Percentiles rank a stretch among this genome's conserved stretches.
Conservation (phyloP, 2,329 filamentous ascomycete genomes). For the Neoascochyta sp. region DNA sequence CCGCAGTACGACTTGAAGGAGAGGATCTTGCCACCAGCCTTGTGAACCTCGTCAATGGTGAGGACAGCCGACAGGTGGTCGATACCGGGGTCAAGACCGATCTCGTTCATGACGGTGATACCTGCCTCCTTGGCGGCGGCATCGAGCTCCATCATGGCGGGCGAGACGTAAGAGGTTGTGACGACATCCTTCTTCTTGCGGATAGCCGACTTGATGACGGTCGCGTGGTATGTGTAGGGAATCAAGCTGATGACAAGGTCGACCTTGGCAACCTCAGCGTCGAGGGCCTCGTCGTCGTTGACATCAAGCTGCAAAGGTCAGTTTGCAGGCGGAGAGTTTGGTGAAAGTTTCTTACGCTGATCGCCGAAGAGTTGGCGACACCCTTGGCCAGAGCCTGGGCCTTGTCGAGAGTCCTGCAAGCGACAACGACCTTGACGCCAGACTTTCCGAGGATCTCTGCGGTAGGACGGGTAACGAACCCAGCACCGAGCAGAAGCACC, state of each 20-base stretch:
- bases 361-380: constrained; percentile 68
- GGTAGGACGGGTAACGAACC: constrained; percentile 52
- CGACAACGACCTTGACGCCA: constrained; percentile 58
- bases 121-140: constrained; percentile 79
- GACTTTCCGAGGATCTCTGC: constrained; percentile 57
- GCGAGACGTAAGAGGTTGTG: constrained; percentile 89
- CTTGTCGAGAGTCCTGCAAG: constrained; percentile 74
- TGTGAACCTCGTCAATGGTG: constrained; percentile 84
- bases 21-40: constrained; percentile 77
- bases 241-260: constrained; percentile 73
- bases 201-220: constrained; percentile 91
- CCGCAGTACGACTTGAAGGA: constrained; percentile 77
- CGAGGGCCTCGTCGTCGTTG: constrained; percentile 68
- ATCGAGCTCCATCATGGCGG: constrained; percentile 87
- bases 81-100: constrained; percentile 61
- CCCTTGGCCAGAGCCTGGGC: constrained; percentile 70
- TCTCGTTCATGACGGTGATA: constrained; percentile 95
- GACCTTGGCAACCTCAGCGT: constrained; percentile 73
- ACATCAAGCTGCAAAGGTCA: constrained; percentile 67
- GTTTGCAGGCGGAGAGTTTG: not conserved
- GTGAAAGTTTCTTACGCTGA: constrained; percentile 43
- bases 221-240: constrained; percentile 64
- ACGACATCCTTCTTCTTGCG: constrained; percentile 93
- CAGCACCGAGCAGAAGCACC: constrained; percentile 39
- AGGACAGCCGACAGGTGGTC: constrained; percentile 80